phyloP scores from a whole-genome alignment of 306 rosid species.

The Medicago arabica region DNA sequence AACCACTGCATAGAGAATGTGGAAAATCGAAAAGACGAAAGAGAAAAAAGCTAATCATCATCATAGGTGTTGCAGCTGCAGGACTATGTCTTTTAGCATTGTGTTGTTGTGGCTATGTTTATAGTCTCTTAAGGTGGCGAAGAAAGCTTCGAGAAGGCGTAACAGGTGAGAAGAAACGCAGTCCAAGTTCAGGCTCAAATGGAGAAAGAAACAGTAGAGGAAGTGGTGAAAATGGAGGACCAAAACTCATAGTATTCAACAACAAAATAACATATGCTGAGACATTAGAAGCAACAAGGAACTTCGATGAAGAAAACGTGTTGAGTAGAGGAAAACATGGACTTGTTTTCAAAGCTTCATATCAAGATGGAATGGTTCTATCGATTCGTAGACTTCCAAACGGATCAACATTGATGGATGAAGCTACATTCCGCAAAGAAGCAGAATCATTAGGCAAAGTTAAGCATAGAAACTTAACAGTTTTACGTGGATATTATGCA shows the following conservation, averaged over 20 bases:
- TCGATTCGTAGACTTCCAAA: conserved; percentile 75
- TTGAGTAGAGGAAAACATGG: conserved; percentile 80
- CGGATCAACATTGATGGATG: conserved; percentile 50
- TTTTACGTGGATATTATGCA: conserved; percentile 79
- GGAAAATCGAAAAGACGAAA: conserved; percentile 53
- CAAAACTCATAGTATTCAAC: conserved; percentile 79
- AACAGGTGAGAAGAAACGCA: conserved; percentile 71
- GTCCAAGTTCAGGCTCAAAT: conserved; percentile 70
- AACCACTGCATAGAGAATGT: conserved; percentile 69
- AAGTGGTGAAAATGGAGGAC: conserved; percentile 82
- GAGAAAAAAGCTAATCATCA: conserved; percentile 62
- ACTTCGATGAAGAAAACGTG: conserved; percentile 85
- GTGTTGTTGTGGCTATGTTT: conserved; percentile 75
- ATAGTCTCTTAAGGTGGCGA: conserved; percentile 81
- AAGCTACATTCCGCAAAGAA: conserved; percentile 65
- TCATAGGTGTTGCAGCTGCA: conserved; percentile 58
- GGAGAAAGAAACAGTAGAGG: conserved; percentile 59
- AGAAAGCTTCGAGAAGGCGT: conserved; percentile 70
- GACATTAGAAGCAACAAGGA: conserved; percentile 84
- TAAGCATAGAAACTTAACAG: conserved; percentile 76
- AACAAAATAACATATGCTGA: conserved; percentile 75
- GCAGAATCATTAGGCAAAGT: conserved; percentile 78
- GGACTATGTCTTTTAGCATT: conserved; percentile 64
- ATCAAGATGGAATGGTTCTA: conserved; percentile 76
- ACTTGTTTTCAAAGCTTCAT: conserved; percentile 75